phyloP scores from a whole-genome alignment of 1,284 basidiomycete genomes.

The Coniophora puteana region DNA sequence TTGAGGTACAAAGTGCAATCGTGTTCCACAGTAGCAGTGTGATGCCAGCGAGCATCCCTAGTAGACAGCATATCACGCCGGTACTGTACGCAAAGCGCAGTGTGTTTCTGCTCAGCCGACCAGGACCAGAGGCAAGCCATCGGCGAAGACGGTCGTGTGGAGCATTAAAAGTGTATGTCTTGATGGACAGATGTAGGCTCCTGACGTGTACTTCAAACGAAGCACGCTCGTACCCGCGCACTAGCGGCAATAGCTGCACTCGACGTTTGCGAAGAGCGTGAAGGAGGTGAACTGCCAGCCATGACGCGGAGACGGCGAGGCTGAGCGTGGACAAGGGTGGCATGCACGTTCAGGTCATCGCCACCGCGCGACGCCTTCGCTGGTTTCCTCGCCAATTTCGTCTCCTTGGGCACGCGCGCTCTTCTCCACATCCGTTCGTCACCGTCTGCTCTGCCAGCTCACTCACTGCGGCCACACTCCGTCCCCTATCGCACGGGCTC shows the following conservation, averaged over 20 bases:
- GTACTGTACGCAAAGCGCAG: constrained; percentile 43
- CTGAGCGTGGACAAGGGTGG: too few species aligned
- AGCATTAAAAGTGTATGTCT: constrained; percentile 51
- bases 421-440: too few species aligned
- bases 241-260: constrained; percentile 20
- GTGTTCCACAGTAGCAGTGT: constrained; percentile 36
- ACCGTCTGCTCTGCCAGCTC: too few species aligned
- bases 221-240: too few species aligned
- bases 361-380: too few species aligned
- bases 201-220: constrained; percentile 25
- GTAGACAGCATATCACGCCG: constrained; percentile 41
- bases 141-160: constrained; percentile 42
- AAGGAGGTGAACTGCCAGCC: constrained; percentile 21
- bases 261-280: constrained; percentile 17
- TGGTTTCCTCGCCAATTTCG: too few species aligned
- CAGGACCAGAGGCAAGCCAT: constrained; percentile 24
- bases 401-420: too few species aligned
- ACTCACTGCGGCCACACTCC: too few species aligned
- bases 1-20: constrained; percentile 19
- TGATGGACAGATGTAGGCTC: constrained; percentile 42
- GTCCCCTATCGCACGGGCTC: too few species aligned
- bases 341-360: background rate
- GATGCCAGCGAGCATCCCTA: constrained; percentile 49
- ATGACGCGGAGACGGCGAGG: constrained; percentile 17
- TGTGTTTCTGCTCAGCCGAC: constrained; percentile 15